phyloP scores from a whole-genome alignment of 495 filamentous ascomycete genomes.

The Aspergillus asperescens region DNA sequence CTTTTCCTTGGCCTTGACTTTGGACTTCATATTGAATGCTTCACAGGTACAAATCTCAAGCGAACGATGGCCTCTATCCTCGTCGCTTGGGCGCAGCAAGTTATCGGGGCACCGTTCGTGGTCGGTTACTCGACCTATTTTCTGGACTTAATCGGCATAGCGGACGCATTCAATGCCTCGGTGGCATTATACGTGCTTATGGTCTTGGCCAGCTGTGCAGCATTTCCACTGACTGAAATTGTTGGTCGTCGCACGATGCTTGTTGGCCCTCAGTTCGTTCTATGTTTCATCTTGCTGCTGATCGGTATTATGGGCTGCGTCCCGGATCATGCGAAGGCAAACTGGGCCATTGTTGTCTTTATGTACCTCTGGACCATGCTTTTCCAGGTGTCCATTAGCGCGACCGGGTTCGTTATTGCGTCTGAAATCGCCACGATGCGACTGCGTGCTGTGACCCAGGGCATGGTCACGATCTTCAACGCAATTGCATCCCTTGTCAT shows the following conservation, averaged over 20 bases:
- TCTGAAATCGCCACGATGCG: slow-evolving; percentile 21
- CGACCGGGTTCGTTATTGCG: slow-evolving; percentile 19
- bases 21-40: slow-evolving; percentile 17
- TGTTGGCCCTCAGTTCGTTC: slow-evolving; percentile 17
- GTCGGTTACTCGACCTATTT: slow-evolving; percentile 26
- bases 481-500: slow-evolving; percentile 19
- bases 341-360: slow-evolving; percentile 20
- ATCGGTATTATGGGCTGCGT: slow-evolving; percentile 21
- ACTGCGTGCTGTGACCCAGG: slow-evolving; percentile 18
- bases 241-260: slow-evolving; percentile 22
- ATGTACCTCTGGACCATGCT: slow-evolving; percentile 24
- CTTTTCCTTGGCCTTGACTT: no score
- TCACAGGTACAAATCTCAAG: slow-evolving; percentile 17
- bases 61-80: slow-evolving; percentile 21
- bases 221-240: slow-evolving; percentile 21
- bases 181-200: slow-evolving; percentile 19
- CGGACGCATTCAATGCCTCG: slow-evolving; percentile 20
- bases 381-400: slow-evolving; percentile 21
- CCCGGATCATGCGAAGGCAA: slow-evolving; percentile 13
- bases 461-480: slow-evolving; percentile 22
- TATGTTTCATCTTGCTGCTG: slow-evolving; percentile 16
- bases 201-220: slow-evolving; percentile 17
- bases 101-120: slow-evolving; percentile 25
- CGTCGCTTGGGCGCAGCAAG: slow-evolving; percentile 17
- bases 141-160: slow-evolving; percentile 19